These are phyloP conservation scores for Aspergillus campestris DNA, from an alignment of 495 filamentous ascomycete species.

Conservation along the genomic window DNA sequence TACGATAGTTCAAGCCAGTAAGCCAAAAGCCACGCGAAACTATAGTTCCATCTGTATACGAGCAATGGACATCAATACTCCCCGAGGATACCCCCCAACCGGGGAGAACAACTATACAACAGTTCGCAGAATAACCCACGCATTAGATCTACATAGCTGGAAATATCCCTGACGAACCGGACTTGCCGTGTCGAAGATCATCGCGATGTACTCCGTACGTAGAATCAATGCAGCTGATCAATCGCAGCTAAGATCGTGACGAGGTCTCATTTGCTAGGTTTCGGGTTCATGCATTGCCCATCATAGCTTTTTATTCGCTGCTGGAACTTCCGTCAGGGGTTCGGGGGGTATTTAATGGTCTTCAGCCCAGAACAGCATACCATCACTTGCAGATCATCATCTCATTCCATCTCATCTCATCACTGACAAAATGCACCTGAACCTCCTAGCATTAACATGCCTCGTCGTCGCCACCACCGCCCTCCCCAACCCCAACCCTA, in stretches of 20 bases:
- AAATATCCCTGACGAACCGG: no score
- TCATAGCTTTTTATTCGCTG: background rate
- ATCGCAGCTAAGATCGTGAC: background rate
- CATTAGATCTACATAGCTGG: no score
- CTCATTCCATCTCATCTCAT: background rate
- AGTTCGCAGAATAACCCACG: no score
- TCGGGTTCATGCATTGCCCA: background rate
- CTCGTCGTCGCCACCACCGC: background rate
- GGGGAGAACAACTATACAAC: no score
- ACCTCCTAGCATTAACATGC: background rate
- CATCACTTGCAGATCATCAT: conserved; percentile 1
- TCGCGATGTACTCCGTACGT: background rate
- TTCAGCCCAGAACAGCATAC: background rate
- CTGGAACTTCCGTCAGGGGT: no score
- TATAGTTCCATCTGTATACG: no score
- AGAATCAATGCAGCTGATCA: background rate
- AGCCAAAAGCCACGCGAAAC: no score
- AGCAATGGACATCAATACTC: no score
- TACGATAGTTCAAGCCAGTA: no score
- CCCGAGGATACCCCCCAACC: no score
- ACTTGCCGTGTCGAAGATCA: background rate
- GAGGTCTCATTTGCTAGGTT: background rate
- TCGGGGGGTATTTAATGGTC: background rate
- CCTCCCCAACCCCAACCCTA: conserved; percentile 1
- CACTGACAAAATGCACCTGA: background rate